These are phyloP conservation scores for Iberis pinnata DNA, from an alignment of 345 rosid genomes.

Conservation along the genomic window DNA sequence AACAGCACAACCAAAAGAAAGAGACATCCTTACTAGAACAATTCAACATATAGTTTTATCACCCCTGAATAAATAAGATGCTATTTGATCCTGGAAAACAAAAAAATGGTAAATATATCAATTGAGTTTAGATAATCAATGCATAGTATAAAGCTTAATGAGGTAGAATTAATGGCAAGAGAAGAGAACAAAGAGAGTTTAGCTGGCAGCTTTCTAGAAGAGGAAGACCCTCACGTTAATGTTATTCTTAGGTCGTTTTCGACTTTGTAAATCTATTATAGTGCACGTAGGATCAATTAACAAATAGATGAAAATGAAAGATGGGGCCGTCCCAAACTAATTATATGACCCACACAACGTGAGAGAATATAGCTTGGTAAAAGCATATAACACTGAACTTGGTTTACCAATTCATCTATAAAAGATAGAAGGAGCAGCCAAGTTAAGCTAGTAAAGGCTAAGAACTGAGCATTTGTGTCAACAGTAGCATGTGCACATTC, in stretches of 20 bases:
- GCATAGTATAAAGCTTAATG: conserved; percentile 11
- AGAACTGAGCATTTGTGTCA: conserved; percentile 16
- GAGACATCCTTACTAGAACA: conserved; percentile 13
- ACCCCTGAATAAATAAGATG: conserved; percentile 11
- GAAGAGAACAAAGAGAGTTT: conserved; percentile 22
- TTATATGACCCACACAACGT: conserved; percentile 29
- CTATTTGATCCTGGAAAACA: conserved; percentile 13
- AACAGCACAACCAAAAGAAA: neutral
- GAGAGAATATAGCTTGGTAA: conserved; percentile 20
- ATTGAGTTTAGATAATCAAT: conserved; percentile 2
- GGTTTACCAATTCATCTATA: conserved; percentile 27
- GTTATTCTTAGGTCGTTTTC: conserved; percentile 33
- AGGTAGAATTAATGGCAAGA: conserved; percentile 15
- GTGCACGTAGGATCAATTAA: conserved; percentile 29
- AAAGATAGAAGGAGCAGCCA: conserved; percentile 17
- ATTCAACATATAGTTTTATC: conserved; percentile 9
- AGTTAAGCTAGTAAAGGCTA: conserved; percentile 13
- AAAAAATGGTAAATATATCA: conserved; percentile 6
- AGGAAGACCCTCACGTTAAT: conserved; percentile 27
- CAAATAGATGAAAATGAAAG: conserved; percentile 31
- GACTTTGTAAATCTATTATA: conserved; percentile 15
- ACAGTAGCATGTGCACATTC: conserved; percentile 26
- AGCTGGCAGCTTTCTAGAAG: conserved; percentile 34
- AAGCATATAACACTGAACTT: conserved; percentile 18
- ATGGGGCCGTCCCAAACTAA: conserved; percentile 28